Evolutionary conservation across 495 filamentous ascomycete species (phyloP).

Genomic region (Pyrenopolyporus hunteri): DNA sequence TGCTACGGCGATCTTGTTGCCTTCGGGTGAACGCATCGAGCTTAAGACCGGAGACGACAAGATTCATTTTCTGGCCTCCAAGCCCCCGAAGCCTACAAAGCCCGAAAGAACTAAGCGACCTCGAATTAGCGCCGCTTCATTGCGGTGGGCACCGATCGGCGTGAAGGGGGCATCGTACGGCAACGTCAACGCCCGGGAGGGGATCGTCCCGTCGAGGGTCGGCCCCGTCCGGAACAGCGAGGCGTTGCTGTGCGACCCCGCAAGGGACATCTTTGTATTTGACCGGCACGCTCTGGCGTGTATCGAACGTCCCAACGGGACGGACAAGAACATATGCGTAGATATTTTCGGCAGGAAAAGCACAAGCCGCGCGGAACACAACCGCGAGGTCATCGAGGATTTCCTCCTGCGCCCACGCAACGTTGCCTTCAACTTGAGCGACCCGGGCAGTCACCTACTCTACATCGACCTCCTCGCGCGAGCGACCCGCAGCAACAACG

Average conservation of each 20-base stretch:
- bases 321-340: not conserved
- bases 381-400: not conserved
- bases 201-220: accelerated
- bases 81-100: too few relatives aligned
- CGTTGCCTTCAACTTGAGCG: not conserved
- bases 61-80: too few relatives aligned
- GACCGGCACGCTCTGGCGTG: not conserved
- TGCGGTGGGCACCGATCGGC: not conserved
- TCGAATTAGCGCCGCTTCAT: not conserved
- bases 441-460: not conserved
- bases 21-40: too few relatives aligned
- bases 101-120: too few relatives aligned
- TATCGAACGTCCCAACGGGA: not conserved
- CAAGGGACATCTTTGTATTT: not conserved
- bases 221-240: not conserved
- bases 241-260: not conserved
- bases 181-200: not conserved
- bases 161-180: not conserved
- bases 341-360: not conserved
- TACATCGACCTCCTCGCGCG: not conserved
- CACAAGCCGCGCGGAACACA: not conserved
- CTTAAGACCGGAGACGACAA: too few relatives aligned
- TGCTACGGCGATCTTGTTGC: too few relatives aligned
- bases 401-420: not conserved
- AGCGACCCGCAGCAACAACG: not conserved